Base-by-base conservation (phyloP, 2,329 filamentous ascomycete species). In the Microdochium bolleyi region DNA sequence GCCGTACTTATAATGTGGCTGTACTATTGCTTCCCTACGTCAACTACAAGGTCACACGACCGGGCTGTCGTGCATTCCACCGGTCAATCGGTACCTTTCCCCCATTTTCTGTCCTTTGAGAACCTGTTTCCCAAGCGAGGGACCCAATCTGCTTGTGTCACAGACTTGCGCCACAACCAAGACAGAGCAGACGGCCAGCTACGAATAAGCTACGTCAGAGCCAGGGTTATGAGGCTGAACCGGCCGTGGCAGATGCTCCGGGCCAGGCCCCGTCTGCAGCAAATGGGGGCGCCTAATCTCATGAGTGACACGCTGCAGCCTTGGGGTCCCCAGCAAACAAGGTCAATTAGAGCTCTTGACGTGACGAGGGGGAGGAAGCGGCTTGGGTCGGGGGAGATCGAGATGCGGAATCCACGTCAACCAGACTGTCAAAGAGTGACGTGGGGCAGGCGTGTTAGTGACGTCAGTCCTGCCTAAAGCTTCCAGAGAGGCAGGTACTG, bases 381-480 rank as follows among this genome's bases (percentile, higher is more conserved):
- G 37, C 37, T n/a, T n/a, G n/a, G n/a, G n/a, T n/a, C n/a, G n/a
- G 37, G 37, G 37, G 37, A n/a, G 37, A 41, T 41, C 37, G 37
- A 41, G 37, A 41, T 41, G 37, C n/a, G n/a, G n/a, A n/a, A n/a
- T n/a, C n/a, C n/a, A n/a, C n/a, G n/a, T n/a, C n/a, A n/a, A n/a
- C n/a, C n/a, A n/a, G n/a, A n/a, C n/a, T n/a, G n/a, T n/a, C n/a
- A n/a, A 16, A 46, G 22, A 13, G 41, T 46, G 41, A 46, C 41
- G 41, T 46, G 41, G 41, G 41, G 41, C 41, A 7, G 41, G n/a
- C 41, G 41, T 46, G 41, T 19, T 19, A 22, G 41, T 46, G 41
- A 46, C 41, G 41, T 46, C 41, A 46, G 41, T 46, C 41, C 41
- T 46, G 41, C 41, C 41, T 46, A 46, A 46, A 46, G 41, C 41